Conservation (phyloP, 73 alveolate genomes). For the Stentor coeruleus region DNA sequence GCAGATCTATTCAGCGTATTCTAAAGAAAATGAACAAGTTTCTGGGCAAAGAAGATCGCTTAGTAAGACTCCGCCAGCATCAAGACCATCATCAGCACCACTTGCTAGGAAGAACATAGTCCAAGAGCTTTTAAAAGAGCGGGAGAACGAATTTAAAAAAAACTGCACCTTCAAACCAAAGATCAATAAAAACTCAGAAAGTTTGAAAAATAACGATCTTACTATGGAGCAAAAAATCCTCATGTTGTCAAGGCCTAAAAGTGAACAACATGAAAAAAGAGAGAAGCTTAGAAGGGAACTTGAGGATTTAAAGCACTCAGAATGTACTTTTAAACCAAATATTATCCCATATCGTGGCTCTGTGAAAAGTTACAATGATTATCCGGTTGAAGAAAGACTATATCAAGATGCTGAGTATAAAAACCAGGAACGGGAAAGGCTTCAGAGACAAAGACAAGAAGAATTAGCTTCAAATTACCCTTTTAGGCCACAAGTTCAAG, state of each 20-base stretch:
- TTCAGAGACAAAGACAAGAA: slow-evolving; percentile 1
- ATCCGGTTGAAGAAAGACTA: slow-evolving; percentile 7
- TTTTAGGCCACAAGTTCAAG: slow-evolving; percentile 11
- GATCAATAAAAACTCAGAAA: background rate
- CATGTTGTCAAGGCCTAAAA: background rate
- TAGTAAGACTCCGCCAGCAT: background rate
- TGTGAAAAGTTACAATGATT: background rate
- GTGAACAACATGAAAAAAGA: background rate
- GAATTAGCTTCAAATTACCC: background rate
- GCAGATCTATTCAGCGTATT: background rate
- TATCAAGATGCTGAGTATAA: slow-evolving; percentile 11
- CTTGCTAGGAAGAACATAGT: background rate
- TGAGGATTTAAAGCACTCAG: background rate
- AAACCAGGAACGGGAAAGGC: background rate
- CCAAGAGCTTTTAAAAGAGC: background rate
- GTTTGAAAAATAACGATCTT: background rate
- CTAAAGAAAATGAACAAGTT: background rate
- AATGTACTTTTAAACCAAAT: slow-evolving; percentile 4
- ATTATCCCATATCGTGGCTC: background rate
- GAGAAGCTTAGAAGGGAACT: slow-evolving; percentile 2
- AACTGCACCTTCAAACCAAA: slow-evolving; percentile 6
- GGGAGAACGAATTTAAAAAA: background rate
- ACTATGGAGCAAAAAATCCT: background rate
- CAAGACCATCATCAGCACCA: slow-evolving; percentile 9
- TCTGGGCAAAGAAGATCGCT: background rate